These are phyloP conservation scores for Hypomyces perniciosus DNA, from an alignment of 2,329 filamentous ascomycete genomes.

Conservation along the genomic window DNA sequence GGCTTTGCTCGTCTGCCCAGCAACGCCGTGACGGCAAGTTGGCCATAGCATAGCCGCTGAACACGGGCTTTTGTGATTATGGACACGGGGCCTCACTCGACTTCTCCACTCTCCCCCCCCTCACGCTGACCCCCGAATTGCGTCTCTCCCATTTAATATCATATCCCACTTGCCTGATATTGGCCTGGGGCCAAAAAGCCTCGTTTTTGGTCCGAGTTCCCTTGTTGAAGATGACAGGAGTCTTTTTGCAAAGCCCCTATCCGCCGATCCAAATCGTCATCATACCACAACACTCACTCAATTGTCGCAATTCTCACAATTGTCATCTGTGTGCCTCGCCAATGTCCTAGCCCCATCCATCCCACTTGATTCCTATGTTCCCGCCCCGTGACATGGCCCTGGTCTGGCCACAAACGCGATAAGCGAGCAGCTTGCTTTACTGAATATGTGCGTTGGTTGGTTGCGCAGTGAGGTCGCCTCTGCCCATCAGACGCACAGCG, in stretches of 20 bases:
- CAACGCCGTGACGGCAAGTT: neutral
- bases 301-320: too few relatives aligned
- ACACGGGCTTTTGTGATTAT: neutral
- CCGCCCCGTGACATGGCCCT: constrained; percentile 4
- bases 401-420: constrained; percentile 13
- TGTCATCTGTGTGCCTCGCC: neutral
- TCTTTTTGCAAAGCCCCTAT: too few relatives aligned
- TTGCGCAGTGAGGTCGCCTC: neutral
- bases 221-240: too few relatives aligned
- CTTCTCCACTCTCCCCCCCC: neutral
- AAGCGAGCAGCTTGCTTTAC: constrained; percentile 11
- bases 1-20: neutral
- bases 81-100: neutral
- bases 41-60: neutral
- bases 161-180: too few relatives aligned
- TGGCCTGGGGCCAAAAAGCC: too few relatives aligned
- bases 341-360: constrained; percentile 1
- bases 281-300: too few relatives aligned
- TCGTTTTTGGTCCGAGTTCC: too few relatives aligned
- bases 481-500: neutral
- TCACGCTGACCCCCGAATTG: neutral
- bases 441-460: neutral
- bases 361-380: constrained; percentile 1
- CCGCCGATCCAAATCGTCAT: too few relatives aligned
- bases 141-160: neutral